Evolutionary conservation across 352 stramenopile genomes (phyloP).

Genomic region (Peronospora farinosa): DNA sequence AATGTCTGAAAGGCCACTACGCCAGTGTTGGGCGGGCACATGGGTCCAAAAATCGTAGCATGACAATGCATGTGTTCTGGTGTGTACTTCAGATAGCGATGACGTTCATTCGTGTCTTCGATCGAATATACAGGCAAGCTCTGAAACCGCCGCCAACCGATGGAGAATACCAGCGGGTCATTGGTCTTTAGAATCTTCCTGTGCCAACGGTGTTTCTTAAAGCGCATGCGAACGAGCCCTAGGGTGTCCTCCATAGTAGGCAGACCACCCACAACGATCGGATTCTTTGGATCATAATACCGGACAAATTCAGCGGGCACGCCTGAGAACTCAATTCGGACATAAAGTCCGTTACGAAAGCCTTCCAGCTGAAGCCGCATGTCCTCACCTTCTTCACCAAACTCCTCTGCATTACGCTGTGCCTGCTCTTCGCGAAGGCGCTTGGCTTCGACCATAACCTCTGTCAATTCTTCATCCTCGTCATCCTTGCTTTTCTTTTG

Average conservation of each 20-base stretch:
- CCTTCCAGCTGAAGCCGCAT: conserved; percentile 91
- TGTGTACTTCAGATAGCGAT: conserved; percentile 98
- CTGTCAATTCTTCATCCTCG: conserved; percentile 82
- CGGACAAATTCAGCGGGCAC: conserved; percentile 94
- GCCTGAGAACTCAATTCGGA: conserved; percentile 93
- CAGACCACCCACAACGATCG: conserved; percentile 91
- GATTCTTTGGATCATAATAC: conserved; percentile 88
- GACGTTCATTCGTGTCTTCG: conserved; percentile 96
- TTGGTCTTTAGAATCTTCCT: conserved; percentile 97
- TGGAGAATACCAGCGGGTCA: conserved; percentile 97
- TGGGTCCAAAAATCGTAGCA: conserved; percentile 94
- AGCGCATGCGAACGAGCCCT: conserved; percentile 93
- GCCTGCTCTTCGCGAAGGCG: conserved; percentile 75
- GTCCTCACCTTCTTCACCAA: conserved; percentile 91
- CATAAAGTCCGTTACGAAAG: conserved; percentile 95
- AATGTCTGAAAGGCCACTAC: conserved; percentile 96
- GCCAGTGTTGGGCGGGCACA: conserved; percentile 95
- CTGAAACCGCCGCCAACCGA: conserved; percentile 99
- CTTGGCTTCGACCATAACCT: conserved; percentile 83
- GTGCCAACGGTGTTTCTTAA: conserved; percentile 99
- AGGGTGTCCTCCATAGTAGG: conserved; percentile 93
- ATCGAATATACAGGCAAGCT: conserved; percentile 97
- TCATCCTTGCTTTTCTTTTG: conserved; percentile 44
- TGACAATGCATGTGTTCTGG: conserved; percentile 99
- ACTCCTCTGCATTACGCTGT: conserved; percentile 90